phyloP scores from a whole-genome alignment of 345 rosid genomes.

The Punica granatum region DNA sequence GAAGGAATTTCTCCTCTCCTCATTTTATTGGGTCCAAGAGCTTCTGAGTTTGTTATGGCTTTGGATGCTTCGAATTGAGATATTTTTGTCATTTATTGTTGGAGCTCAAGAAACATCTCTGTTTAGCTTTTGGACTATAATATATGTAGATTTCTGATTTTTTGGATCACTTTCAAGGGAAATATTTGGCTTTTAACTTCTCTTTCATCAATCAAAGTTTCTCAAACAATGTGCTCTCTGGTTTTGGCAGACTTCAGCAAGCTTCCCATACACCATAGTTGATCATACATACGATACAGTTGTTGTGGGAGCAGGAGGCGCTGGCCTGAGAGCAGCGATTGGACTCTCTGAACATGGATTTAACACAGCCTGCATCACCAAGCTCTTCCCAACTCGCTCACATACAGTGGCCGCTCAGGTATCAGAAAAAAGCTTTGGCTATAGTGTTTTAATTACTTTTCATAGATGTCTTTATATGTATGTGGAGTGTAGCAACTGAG shows the following conservation, averaged over 20 bases:
- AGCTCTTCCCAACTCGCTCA: constrained; percentile 94
- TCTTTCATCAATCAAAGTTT: background rate
- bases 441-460: background rate
- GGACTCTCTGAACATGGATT: constrained; percentile 99
- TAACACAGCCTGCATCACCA: constrained; percentile 96
- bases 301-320: constrained; percentile 98
- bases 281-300: constrained; percentile 97
- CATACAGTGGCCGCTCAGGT: constrained; percentile 99
- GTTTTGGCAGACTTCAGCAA: background rate
- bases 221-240: background rate
- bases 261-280: constrained; percentile 55
- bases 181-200: no score
- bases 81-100: background rate
- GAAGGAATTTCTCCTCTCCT: no score
- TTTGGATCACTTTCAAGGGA: background rate
- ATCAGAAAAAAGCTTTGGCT: background rate
- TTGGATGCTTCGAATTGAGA: background rate
- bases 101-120: background rate
- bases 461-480: background rate
- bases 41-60: background rate
- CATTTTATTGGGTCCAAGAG: background rate
- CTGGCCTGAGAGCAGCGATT: constrained; percentile 92
- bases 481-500: no score
- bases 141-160: background rate
- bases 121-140: background rate